Base-by-base conservation (phyloP, 257 asterid genomes). In the Thymus quinquecostatus region DNA sequence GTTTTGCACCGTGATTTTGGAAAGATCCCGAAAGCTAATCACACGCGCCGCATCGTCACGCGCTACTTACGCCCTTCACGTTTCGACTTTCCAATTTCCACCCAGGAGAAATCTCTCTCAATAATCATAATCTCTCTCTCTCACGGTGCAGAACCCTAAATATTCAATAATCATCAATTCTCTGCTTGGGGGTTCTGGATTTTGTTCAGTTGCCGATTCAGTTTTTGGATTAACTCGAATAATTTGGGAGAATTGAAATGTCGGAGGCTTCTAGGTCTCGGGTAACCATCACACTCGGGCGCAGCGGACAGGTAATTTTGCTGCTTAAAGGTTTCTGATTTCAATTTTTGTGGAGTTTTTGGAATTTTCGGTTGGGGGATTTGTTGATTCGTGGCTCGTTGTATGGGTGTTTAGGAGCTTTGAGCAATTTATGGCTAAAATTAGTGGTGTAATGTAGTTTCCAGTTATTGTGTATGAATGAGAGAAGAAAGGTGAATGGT, bases 221-320 rank as follows among this genome's bases (percentile, higher is more conserved):
- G 41, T 70, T 55, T 51, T 2, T 11, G n/a, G 67, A 27, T 76
- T 38, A 28, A 57, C 44, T 51, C 60, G 21, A 34, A 55, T 60
- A 73, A 74, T 67, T 74, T 82, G 62, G 41, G 27, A 71, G 58
- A 71, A 83, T 45, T 71, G 69, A 70, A 75, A 92, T 92, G 98
- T 85, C 88, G 36, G 96, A 88, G 78, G 13, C 78, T 75, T 85
- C 96, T 32, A 80, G 90, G 89, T 85, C 98, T 65, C 87, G 87
- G 40, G 87, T 92, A 27, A 92, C 97, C 74, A 88, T 92, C 66
- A 90, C 95, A 66, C 91, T 92, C 49, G 96, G 98, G n/a, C 87
- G 88, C 70, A 66, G 81, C 56, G 92, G 96, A 74, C 97, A 90
- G 95, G 98, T 88, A 76, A 14, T 61, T 51, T 70, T 10, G 32